phyloP scores from a whole-genome alignment of 2,329 filamentous ascomycete species.

The Anthostomella pinea region DNA sequence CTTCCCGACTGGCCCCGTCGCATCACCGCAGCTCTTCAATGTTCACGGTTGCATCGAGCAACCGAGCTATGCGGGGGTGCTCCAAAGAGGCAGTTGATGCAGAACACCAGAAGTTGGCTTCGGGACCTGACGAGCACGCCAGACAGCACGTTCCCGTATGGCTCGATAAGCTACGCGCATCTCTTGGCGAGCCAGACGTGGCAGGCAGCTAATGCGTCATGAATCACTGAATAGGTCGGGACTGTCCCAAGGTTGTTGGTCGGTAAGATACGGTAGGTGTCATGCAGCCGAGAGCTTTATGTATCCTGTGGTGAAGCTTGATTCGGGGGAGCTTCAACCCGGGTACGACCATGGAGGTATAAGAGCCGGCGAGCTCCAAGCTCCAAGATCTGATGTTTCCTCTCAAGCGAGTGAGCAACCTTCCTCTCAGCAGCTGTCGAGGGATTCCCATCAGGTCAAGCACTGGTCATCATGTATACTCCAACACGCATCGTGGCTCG shows the following conservation, averaged over 20 bases:
- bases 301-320: background rate
- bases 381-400: background rate
- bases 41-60: constrained; percentile 4
- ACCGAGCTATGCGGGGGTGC: constrained; percentile 3
- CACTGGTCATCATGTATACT: constrained; percentile 10
- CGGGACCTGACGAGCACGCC: too few relatives aligned
- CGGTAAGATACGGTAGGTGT: too few relatives aligned
- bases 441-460: background rate
- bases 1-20: too few relatives aligned
- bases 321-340: constrained; percentile 3
- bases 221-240: too few relatives aligned
- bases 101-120: too few relatives aligned
- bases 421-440: background rate
- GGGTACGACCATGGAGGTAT: constrained; percentile 4
- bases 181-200: too few relatives aligned
- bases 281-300: too few relatives aligned
- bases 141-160: too few relatives aligned
- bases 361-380: background rate
- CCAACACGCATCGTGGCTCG: constrained; percentile 6
- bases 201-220: too few relatives aligned
- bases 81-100: constrained; percentile 4
- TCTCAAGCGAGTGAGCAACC: background rate
- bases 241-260: background rate
- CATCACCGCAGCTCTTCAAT: too few relatives aligned
- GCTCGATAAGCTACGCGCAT: too few relatives aligned